These are phyloP conservation scores for Teratosphaeria viscida DNA, from an alignment of 2,329 filamentous ascomycete genomes.

Conservation along the genomic window DNA sequence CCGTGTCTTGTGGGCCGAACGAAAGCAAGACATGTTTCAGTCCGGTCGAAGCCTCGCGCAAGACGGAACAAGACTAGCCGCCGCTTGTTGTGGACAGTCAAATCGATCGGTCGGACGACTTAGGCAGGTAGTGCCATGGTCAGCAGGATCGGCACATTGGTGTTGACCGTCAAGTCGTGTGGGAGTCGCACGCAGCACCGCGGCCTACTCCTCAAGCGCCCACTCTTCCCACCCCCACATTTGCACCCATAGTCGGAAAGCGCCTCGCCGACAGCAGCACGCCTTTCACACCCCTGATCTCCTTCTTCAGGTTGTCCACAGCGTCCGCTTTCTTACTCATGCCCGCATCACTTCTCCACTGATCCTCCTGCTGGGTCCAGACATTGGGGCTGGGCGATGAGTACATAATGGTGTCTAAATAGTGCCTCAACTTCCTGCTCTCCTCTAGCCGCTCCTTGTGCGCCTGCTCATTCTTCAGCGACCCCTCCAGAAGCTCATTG, in stretches of 20 bases:
- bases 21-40: no score
- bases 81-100: no score
- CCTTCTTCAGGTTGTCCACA: constrained; percentile 60
- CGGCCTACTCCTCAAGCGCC: not conserved
- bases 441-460: constrained; percentile 41
- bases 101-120: no score
- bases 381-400: not conserved
- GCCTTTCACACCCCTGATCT: constrained; percentile 70
- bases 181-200: no score
- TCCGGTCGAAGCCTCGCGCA: no score
- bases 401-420: constrained; percentile 53
- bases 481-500: constrained; percentile 35
- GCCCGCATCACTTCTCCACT: not conserved
- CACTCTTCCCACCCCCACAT: not conserved
- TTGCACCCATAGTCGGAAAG: constrained; percentile 39
- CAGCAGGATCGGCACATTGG: not conserved
- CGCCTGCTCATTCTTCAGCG: constrained; percentile 41
- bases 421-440: constrained; percentile 48
- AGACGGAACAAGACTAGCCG: no score
- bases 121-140: not conserved
- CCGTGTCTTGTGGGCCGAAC: no score
- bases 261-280: constrained; percentile 63
- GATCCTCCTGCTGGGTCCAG: not conserved
- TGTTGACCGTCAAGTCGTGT: not conserved
- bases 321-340: constrained; percentile 48